Base-by-base conservation (phyloP, 2,329 filamentous ascomycete species). In the Thermochaetoides dissita region DNA sequence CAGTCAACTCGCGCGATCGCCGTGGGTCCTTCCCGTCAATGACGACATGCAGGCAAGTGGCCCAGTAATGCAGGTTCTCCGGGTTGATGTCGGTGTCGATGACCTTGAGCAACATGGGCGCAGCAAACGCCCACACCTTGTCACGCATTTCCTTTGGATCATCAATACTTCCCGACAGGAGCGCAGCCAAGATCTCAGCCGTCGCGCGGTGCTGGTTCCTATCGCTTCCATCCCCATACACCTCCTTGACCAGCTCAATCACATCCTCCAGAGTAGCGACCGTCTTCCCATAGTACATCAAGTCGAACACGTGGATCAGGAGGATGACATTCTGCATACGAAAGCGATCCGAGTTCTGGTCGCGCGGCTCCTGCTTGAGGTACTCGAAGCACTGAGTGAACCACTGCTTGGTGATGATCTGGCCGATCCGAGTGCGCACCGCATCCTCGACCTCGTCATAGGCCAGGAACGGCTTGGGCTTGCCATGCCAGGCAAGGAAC, bases 181-280 rank as follows among this genome's bases (percentile, higher is more conserved):
- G 63, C 5, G 85, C 88, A 10, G 84, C 87, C 39, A 98, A 67
- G 43, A 98, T 95, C 62, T 98, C 91, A 0, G 91, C 77, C 2
- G 91, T 94, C 10, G 91, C 91, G 40, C 91, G 84, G 59, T 98
- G 91, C 59, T 98, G 89, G 59, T 98, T 91, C 62, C 95, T 95
- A 59, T 98, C 91, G 53, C 80, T 91, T 8, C 93, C 91, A 59
- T 98, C 89, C 10, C 81, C 89, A 55, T 86, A 96, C 0, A 93
- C 78, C 2, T 76, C 74, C 45, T 74, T 67, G 6, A 84, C 76
- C 46, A 95, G 69, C 52, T 88, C 80, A 56, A 89, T 82, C 59
- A 98, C 79, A 42, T 98, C 91, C 6, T 89, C 79, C 53, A 95
- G 84, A 0, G 78, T 93, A 24, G 82, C 81, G 10, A 69, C 67